Evolutionary conservation across 306 rosid genomes (phyloP), one percentile per base, ranked within the genome.

Genomic region (Castanospermum australe): DNA sequence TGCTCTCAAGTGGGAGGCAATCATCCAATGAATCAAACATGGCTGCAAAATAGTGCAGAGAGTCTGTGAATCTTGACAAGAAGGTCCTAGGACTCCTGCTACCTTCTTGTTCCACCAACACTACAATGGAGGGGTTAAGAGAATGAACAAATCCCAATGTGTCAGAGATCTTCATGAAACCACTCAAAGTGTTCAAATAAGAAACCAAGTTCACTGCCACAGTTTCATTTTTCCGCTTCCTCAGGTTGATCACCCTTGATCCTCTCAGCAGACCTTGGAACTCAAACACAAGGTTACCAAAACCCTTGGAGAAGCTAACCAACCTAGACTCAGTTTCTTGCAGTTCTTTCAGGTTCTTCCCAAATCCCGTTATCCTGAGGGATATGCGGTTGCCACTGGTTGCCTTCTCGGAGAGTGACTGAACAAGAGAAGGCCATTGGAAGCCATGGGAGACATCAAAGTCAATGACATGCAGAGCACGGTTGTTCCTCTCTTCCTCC

Each of bases 371-470:
- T 41, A 92, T 71, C 20, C 87, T 36, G 21, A 92, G 91, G 0
- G 85, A 89, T 20, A 92, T 85, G 13, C 81, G 59, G 73, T 59
- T 86, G 0, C 87, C 78, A 20, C 45, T 56, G 15, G 82, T 86
- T 9, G 93, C 96, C 41, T 88, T 92, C 35, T 89, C 97, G 0
- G 97, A 90, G 4, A 92, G 93, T 0, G 97, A 92, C 24, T 92
- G 97, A 8, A 92, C 86, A 0, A 92, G 88, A 9, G 92, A 92
- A 54, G 97, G 96, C 97, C 97, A 92, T 32, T 92, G 97, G 39
- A 92, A 90, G 10, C 97, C 97, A 24, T 90, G 87, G 1, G 92
- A 87, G 78, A 89, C 86, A 35, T 92, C 96, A 28, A 89, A 90
- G 61, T 92, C 97, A 4, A 92, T 83, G 5, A 92, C 88, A 41